phyloP scores from a whole-genome alignment of 129 eudicot genomes.

The Artemisia tridentata region DNA sequence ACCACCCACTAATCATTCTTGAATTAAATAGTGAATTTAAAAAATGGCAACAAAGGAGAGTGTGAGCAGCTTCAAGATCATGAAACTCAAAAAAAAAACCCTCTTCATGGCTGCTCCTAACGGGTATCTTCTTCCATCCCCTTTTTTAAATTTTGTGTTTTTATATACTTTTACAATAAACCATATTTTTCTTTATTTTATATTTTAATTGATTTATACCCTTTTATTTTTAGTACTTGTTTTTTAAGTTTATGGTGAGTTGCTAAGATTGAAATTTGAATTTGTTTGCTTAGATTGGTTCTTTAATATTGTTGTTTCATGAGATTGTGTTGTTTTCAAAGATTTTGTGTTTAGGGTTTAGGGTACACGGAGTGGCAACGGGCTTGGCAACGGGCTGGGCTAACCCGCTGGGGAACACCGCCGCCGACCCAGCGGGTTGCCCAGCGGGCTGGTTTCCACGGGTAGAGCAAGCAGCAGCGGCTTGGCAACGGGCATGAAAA shows the following conservation, averaged over 20 bases:
- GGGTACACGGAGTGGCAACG: too few species aligned
- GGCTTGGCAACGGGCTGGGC: too few species aligned
- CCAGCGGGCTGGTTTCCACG: too few species aligned
- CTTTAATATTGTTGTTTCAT: background rate
- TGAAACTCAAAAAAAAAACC: too few species aligned
- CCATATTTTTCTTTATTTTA: conserved; percentile 17
- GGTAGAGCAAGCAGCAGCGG: too few species aligned
- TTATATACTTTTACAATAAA: background rate
- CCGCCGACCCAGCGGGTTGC: too few species aligned
- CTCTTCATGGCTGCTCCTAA: conserved; percentile 11
- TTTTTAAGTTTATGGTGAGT: background rate
- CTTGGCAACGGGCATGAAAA: too few species aligned
- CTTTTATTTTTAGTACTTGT: background rate
- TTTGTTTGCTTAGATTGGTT: background rate
- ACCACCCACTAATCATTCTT: too few species aligned
- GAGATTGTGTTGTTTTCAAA: background rate
- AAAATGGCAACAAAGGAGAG: too few species aligned
- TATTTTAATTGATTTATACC: conserved; percentile 1
- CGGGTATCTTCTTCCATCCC: background rate
- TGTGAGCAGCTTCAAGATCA: too few species aligned
- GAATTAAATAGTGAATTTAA: too few species aligned
- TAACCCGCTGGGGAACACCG: too few species aligned
- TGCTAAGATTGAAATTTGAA: background rate
- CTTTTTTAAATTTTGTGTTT: background rate
- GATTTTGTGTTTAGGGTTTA: background rate